Evolutionary conservation across 345 rosid species (phyloP), one percentile per base, ranked within the genome.

Genomic region (Hirschfeldia incana): DNA sequence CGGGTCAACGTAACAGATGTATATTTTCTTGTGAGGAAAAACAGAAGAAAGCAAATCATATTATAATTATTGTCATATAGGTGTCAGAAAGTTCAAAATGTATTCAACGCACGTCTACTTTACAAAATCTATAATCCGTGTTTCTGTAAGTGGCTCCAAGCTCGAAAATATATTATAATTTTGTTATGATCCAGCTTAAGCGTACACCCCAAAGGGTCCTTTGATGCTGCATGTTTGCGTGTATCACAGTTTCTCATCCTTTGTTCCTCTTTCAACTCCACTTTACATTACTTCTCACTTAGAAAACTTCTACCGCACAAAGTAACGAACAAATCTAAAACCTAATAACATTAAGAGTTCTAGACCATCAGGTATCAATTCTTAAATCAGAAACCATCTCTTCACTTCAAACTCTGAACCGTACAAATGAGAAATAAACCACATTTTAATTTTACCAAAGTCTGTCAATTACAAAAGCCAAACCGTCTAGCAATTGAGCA

Each of bases 151-250:
- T 76, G 69, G 68, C 61, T 59, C 49, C 28, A 57, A 68, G 16
- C 15, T 37, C 44, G 28, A 16, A 37, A 32, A 34, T 36, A 27
- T 32, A 53, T 58, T 2, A 6, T 2, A 8, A 36, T 7, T 5
- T 72, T 65, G 71, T 11, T 46, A 53, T 78, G 82, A 15, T 33
- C n/a, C 49, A 60, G 16, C 67, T 53, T 65, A 61, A 32, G 1
- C 72, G 63, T 26, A 70, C 74, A 30, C 28, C 69, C 33, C 67
- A 67, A 11, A 32, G 74, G 16, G 70, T 87, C 10, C 33, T 57
- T 7, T 39, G 87, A 34, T 53, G 83, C 42, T 53, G 81, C 29
- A 28, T 78, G 46, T 42, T 33, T 1, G 27, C 68, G 0, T 76
- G 74, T 21, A 77, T 69, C 15, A 53, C 59, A 15, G 53, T 46